Base-by-base conservation (phyloP, 805 yeast species). In the Wickerhamomyces alni region DNA sequence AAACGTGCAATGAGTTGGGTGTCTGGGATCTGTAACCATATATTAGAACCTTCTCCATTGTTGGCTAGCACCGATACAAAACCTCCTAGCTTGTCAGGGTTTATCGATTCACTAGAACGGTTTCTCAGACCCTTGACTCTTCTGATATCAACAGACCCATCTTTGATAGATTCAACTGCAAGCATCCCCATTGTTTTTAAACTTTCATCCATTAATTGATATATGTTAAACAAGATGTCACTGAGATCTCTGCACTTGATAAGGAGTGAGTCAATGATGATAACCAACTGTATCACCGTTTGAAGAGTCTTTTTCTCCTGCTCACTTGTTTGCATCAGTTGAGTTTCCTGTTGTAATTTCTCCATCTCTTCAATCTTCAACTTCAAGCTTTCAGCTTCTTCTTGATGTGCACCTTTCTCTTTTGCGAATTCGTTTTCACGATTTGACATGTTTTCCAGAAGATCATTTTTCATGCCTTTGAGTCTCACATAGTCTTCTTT, bases 41-140 rank as follows among this genome's bases (percentile, higher is more conserved):
- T 62, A 39, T 76, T 50, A 33, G 54, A 40, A 13, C 54, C 58
- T 21, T 59, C 49, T 5, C 70, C 59, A 9, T 71, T 74, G 2
- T 55, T 48, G 13, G 61, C 62, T 29, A 62, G 48, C 17, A 57
- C 61, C 17, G 65, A 55, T 13, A 61, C 64, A 9, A 70, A 58
- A 7, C 70, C 74, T 34, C 62, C 61, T 1, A 68, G 62, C 33
- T 61, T 53, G 21, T 72, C 74, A 28, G 59, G 55, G 2, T 61
- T 55, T 3, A 57, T 44, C 15, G 61, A 59, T 6, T 51, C 38
- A 2, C 52, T 44, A 30, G 62, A 61, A 10, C 63, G 73, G 36
- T 74, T 71, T 45, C 79, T 67, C 45, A 85, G 63, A 0, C 96
- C 96, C 55, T 85, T 85, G 3, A 87, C 96, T 44, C 97, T 70